A percentile compares a stretch with the other conserved stretches of the same genome.
Conservation (phyloP, 2,329 filamentous ascomycete genomes). For the Aschersonia sp. region DNA sequence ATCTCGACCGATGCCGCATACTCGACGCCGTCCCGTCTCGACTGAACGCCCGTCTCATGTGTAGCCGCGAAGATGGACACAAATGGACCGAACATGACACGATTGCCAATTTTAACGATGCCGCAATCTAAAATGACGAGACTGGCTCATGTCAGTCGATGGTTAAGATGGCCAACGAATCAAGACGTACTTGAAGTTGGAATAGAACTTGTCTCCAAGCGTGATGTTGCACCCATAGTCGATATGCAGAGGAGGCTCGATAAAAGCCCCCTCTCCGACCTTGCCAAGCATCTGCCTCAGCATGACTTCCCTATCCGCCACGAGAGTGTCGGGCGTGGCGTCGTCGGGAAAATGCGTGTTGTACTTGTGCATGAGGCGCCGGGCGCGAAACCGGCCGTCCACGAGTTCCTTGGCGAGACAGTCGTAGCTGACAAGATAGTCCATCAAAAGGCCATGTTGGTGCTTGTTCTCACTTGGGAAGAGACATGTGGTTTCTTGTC, state of each 20-base stretch:
- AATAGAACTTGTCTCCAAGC: slow-evolving; percentile 48
- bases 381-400: slow-evolving; percentile 36
- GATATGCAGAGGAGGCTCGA: slow-evolving; percentile 47
- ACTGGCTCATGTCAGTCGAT: slow-evolving; percentile 11
- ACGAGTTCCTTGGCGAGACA: slow-evolving; percentile 30
- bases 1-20: slow-evolving; percentile 31
- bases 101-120: slow-evolving; percentile 52
- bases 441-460: neutral
- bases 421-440: slow-evolving; percentile 28
- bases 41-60: slow-evolving; percentile 51
- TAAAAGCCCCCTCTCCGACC: slow-evolving; percentile 35
- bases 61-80: slow-evolving; percentile 58
- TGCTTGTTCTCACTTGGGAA: neutral
- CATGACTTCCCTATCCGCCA: slow-evolving; percentile 25
- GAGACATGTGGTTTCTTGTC: no score
- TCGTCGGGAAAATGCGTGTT: slow-evolving; percentile 40
- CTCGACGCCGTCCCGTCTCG: slow-evolving; percentile 30
- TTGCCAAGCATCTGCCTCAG: slow-evolving; percentile 34
- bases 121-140: slow-evolving; percentile 60
- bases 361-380: slow-evolving; percentile 42
- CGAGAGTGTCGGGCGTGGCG: slow-evolving; percentile 23
- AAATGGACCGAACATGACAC: slow-evolving; percentile 58
- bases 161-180: neutral
- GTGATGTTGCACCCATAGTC: slow-evolving; percentile 55
- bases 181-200: slow-evolving; percentile 27